Evolutionary conservation across 208 protist genomes (phyloP).

Genomic region (Trypanosoma mega): DNA sequence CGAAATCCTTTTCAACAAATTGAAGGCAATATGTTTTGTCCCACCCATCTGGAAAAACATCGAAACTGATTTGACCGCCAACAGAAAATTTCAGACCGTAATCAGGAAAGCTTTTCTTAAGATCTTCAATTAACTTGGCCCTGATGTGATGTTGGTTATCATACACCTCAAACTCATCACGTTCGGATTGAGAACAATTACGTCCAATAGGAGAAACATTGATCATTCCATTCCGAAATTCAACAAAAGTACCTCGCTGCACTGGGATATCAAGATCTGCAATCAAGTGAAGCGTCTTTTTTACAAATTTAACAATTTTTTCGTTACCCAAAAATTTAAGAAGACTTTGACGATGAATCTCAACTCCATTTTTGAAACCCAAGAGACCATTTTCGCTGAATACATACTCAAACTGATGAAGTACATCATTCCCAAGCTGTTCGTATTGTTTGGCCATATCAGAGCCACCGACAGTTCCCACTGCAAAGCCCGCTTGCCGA

Average conservation of each 20-base stretch:
- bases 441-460: constrained; percentile 98
- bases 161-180: constrained; percentile 97
- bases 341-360: constrained; percentile 91
- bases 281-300: constrained; percentile 94
- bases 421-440: constrained; percentile 92
- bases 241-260: constrained; percentile 99
- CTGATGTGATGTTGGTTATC: constrained; percentile 97
- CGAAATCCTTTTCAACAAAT: constrained; percentile 94
- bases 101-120: constrained; percentile 84
- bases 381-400: constrained; percentile 99
- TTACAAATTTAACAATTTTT: constrained; percentile 93
- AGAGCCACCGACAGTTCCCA: constrained; percentile 99
- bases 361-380: constrained; percentile 87
- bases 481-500: constrained; percentile 73
- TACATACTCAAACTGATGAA: constrained; percentile 96
- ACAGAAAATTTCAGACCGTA: constrained; percentile 97
- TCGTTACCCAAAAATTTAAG: constrained; percentile 94
- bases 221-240: constrained; percentile 99
- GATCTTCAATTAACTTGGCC: constrained; percentile 89
- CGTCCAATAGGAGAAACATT: constrained; percentile 99
- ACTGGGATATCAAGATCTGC: constrained; percentile 97
- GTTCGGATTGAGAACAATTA: constrained; percentile 97
- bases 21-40: constrained; percentile 99
- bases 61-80: constrained; percentile 99
- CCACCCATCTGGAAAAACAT: constrained; percentile 99